phyloP scores from a whole-genome alignment of 768 basidiomycete species.

The Favolaschia claudopus region DNA sequence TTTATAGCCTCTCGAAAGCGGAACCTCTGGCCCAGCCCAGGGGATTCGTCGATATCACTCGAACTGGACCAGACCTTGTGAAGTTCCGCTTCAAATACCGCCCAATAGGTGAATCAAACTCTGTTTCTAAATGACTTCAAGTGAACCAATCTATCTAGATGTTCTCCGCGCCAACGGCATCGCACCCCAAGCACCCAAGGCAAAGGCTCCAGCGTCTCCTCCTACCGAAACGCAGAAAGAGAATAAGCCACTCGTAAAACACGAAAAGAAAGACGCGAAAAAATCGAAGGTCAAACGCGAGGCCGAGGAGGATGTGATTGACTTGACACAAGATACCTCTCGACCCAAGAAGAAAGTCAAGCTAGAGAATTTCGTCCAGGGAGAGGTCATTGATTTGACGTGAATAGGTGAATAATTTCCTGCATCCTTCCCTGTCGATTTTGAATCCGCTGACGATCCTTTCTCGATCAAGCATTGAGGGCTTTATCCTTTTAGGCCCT shows the following conservation, averaged over 20 bases:
- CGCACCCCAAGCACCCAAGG: not conserved
- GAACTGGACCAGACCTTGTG: not conserved
- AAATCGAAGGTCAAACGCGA: not conserved
- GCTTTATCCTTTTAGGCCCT: too few species aligned
- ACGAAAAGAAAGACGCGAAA: not conserved
- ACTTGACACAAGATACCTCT: not conserved
- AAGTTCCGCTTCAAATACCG: constrained; percentile 16
- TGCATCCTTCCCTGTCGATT: too few species aligned
- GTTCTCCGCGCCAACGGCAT: constrained; percentile 20
- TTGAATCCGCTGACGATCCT: too few species aligned
- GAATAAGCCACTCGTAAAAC: not conserved
- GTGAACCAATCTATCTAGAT: not conserved
- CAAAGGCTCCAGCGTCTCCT: not conserved
- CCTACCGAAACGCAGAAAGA: not conserved
- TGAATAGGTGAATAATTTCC: too few species aligned
- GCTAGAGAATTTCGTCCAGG: not conserved
- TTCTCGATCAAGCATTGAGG: too few species aligned
- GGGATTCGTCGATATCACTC: fast-evolving
- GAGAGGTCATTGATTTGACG: constrained; percentile 1
- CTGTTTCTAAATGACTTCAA: not conserved
- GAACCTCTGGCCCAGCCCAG: not conserved
- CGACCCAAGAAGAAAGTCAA: not conserved
- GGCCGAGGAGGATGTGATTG: not conserved
- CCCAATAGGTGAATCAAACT: not conserved
- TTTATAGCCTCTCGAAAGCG: not conserved